These are phyloP conservation scores for Nidula microcarpa DNA, from an alignment of 768 basidiomycete genomes.

Conservation along the genomic window DNA sequence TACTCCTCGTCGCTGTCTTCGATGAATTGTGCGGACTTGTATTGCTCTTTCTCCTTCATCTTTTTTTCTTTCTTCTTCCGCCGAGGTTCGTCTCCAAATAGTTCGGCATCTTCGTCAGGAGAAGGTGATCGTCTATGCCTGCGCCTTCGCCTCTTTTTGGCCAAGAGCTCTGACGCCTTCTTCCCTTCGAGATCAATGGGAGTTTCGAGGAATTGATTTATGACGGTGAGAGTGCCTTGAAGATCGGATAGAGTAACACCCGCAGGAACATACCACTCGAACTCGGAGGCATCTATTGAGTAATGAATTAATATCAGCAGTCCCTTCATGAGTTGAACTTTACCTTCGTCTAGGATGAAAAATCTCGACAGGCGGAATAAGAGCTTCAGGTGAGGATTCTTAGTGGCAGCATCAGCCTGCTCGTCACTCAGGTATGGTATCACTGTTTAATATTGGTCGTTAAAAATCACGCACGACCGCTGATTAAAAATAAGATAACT, in stretches of 20 bases:
- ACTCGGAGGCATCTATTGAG: constrained; percentile 56
- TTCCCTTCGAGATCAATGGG: constrained; percentile 83
- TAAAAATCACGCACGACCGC: neutral
- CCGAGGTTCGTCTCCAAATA: constrained; percentile 30
- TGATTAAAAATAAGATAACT: constrained; percentile 21
- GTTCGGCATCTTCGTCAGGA: constrained; percentile 38
- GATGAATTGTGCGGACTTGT: constrained; percentile 90
- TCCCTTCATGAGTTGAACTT: constrained; percentile 10
- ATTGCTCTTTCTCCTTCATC: constrained; percentile 54
- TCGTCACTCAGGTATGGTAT: constrained; percentile 76
- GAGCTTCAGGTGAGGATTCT: constrained; percentile 77
- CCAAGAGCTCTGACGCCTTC: constrained; percentile 67
- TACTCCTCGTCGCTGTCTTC: constrained; percentile 87
- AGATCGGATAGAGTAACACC: constrained; percentile 65
- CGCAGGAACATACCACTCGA: constrained; percentile 85
- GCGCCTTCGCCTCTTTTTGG: constrained; percentile 57
- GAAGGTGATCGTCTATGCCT: constrained; percentile 44
- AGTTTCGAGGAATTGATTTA: constrained; percentile 77
- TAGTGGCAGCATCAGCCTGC: constrained; percentile 72
- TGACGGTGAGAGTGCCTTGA: constrained; percentile 64
- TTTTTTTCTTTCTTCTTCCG: constrained; percentile 57
- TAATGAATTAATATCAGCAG: constrained; percentile 1
- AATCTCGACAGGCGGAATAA: constrained; percentile 81
- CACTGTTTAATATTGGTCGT: constrained; percentile 34
- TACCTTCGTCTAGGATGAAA: constrained; percentile 63